Evolutionary conservation across 2,329 filamentous ascomycete genomes (phyloP).

Genomic region (Coniochaeta sp.): DNA sequence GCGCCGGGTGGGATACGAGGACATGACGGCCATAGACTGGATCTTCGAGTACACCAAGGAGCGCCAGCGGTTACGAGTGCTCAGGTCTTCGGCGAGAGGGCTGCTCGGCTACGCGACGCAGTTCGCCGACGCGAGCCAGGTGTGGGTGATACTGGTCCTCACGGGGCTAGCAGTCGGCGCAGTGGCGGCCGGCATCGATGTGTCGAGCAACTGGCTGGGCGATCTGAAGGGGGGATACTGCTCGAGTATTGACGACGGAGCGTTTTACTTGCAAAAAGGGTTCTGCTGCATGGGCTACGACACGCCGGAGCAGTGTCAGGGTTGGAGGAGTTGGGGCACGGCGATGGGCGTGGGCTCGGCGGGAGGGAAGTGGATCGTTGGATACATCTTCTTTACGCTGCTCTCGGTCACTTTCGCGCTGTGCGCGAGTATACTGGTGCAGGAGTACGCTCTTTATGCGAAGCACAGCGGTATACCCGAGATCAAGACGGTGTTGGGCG

Average conservation of each 20-base stretch:
- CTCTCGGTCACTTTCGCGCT: constrained; percentile 78
- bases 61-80: constrained; percentile 73
- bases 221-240: constrained; percentile 91
- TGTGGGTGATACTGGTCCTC: constrained; percentile 82
- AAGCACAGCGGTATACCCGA: constrained; percentile 95
- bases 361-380: constrained; percentile 71
- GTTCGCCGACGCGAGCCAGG: constrained; percentile 77
- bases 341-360: constrained; percentile 60
- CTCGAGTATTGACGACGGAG: constrained; percentile 68
- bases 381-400: constrained; percentile 81
- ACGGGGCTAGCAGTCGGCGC: constrained; percentile 79
- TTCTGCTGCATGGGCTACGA: constrained; percentile 95
- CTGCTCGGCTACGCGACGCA: constrained; percentile 66
- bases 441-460: constrained; percentile 78
- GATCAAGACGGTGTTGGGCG: constrained; percentile 92
- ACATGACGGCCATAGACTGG: constrained; percentile 97
- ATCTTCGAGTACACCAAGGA: constrained; percentile 99
- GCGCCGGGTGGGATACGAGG: constrained; percentile 86
- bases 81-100: constrained; percentile 63
- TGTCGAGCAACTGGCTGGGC: constrained; percentile 86
- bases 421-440: constrained; percentile 71
- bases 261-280: constrained; percentile 82
- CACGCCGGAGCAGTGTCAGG: constrained; percentile 70
- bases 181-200: constrained; percentile 82
- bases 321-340: constrained; percentile 81